phyloP scores from a whole-genome alignment of 306 rosid genomes.

The Quercus parvula region DNA sequence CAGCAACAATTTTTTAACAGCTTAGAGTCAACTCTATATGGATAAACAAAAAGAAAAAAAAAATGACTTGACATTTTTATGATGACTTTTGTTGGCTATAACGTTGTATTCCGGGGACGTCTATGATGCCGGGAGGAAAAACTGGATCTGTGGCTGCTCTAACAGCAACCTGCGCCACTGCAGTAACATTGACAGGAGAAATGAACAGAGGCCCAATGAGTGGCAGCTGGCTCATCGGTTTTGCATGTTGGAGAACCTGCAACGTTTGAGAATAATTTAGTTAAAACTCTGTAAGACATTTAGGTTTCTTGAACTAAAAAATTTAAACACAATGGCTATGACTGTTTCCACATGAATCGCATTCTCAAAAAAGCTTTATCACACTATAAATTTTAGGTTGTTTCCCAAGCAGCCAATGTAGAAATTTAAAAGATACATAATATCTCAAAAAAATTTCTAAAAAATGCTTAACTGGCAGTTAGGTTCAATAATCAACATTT shows the following conservation, averaged over 20 bases:
- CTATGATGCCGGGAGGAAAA: constrained; percentile 88
- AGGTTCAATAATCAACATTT: no score
- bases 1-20: neutral
- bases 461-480: no score
- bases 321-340: neutral
- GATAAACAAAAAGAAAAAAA: constrained; percentile 2
- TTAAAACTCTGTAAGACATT: neutral
- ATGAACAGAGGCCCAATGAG: constrained; percentile 82
- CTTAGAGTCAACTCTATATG: neutral
- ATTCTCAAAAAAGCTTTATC: no score
- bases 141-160: constrained; percentile 95
- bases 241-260: constrained; percentile 71
- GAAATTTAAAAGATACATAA: neutral
- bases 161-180: constrained; percentile 81
- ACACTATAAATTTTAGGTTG: neutral
- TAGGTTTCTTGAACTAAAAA: constrained; percentile 6
- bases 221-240: constrained; percentile 68
- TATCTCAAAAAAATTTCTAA: no score
- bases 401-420: neutral
- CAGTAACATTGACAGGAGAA: constrained; percentile 80
- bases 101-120: constrained; percentile 73
- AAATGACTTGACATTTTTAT: constrained; percentile 8
- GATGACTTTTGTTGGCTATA: constrained; percentile 60
- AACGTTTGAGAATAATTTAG: constrained; percentile 18
- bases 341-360: no score